Evolutionary conservation across 75 land plant genomes (phyloP), one percentile per base, ranked within the genome.

Genomic region (Isoetes taiwanensis): DNA sequence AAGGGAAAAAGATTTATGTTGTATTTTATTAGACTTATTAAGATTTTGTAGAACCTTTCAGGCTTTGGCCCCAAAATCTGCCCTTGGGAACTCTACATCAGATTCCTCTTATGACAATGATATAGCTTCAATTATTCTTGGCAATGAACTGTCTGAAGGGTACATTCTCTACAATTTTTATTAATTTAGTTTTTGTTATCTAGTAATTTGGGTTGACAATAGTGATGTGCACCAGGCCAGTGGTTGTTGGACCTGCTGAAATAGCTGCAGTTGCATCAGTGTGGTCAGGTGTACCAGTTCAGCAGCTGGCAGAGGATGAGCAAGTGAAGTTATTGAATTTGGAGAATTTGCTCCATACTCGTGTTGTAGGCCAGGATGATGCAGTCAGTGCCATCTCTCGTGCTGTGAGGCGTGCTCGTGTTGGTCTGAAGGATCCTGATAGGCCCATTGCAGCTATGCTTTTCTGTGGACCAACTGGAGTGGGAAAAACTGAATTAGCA

Each of bases 391-490:
- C 83, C 10, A 81, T 93, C 54, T 68, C 81, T 54, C 72, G 85
- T n/a, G 95, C 98, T 60, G 70, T 93, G 21, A 66, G 73, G 64
- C 67, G 98, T 58, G 83, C 86, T 12, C 82, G 90, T 38, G 79
- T 84, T 37, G 98, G 95, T 31, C 53, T 93, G 42, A 93, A 81
- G 70, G 84, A 93, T 68, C 96, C 98, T 5, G 65, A 77, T 61
- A 74, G 98, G 31, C 98, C 98, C 16, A 84, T 84, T 43, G 98
- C 95, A 21, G 75, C 79, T 17, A 73, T 91, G 85, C 80, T 93
- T 23, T 93, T 93, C 59, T 93, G 89, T 77, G 98, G 98, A 33
- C 98, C 98, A 23, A 93, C 98, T 34, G 98, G 98, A 41, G 95
- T 88, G 42, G 99, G 99, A n/a, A 94, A 94, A 65, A 84, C 96